These are phyloP conservation scores for Escovopsis weberi DNA, from an alignment of 2,329 filamentous ascomycete species.

Conservation along the genomic window DNA sequence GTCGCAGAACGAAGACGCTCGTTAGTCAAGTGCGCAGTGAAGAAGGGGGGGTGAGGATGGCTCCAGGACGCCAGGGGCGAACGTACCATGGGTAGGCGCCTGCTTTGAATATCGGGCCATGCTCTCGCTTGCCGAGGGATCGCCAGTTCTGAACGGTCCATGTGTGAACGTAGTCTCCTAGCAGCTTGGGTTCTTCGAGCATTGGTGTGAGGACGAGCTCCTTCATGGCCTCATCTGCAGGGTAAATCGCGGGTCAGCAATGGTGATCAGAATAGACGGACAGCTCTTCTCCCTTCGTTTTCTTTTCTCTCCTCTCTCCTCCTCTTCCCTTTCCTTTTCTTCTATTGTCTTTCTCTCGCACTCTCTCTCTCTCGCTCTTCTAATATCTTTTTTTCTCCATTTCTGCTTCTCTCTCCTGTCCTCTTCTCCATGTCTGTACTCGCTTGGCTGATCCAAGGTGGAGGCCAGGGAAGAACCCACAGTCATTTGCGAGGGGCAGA, in stretches of 20 bases:
- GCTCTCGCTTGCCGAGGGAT: slow-evolving; percentile 59
- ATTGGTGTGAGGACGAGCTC: slow-evolving; percentile 61
- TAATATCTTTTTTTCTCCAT: no score
- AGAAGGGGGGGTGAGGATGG: slow-evolving; percentile 8
- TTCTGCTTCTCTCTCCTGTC: no score
- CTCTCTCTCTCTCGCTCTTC: no score
- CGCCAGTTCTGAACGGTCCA: slow-evolving; percentile 86
- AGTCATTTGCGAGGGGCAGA: slow-evolving; percentile 35
- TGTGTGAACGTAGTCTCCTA: slow-evolving; percentile 62
- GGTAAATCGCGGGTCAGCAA: slow-evolving; percentile 8
- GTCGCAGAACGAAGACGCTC: not conserved
- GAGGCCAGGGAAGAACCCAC: slow-evolving; percentile 23
- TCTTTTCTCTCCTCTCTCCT: no score
- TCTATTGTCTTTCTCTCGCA: no score
- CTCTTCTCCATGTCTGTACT: no score
- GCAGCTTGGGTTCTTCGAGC: slow-evolving; percentile 60
- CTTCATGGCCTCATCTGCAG: slow-evolving; percentile 68
- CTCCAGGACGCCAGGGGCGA: slow-evolving; percentile 16
- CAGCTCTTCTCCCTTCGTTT: not conserved
- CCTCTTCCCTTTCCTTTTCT: no score
- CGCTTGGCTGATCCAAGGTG: not conserved
- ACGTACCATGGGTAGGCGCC: slow-evolving; percentile 70
- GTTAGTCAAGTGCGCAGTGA: not conserved
- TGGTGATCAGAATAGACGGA: not conserved
- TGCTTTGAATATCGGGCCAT: slow-evolving; percentile 77